Evolutionary conservation across 2,329 filamentous ascomycete species (phyloP), one percentile per base, ranked within the genome.

Genomic region (Periconia sp.): DNA sequence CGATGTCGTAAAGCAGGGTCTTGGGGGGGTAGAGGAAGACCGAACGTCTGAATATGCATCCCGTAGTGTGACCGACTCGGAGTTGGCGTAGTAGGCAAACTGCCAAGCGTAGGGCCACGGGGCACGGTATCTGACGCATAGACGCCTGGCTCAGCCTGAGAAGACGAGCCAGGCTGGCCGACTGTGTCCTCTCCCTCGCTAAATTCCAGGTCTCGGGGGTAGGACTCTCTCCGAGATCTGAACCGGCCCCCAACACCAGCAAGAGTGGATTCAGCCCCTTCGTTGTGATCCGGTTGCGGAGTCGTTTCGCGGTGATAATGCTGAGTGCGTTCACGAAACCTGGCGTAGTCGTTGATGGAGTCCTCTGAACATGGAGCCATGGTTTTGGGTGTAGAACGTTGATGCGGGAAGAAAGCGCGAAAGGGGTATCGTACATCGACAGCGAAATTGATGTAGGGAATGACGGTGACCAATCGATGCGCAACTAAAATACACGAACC

Each of bases 241-340:
- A 46, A 46, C 13, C 24, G 37, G 37, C 19, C 45, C 36, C 33
- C 33, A 40, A 48, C 21, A 16, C 16, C 36, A 9, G 31, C 32
- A 17, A 48, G 37, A 13, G 40, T 40, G 31, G 35, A 17, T 19
- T 40, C 45, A 32, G 45, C 18, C 16, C n/a, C 13, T n/a, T 4
- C 19, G 19, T 24, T 34, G 6, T 25, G 17, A 10, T 33, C 16
- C 18, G 17, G 10, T n/a, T 48, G 30, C 11, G 45, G 31, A 8
- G 31, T 18, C 15, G 31, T 17, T 5, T 48, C 35, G 17, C 36
- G 36, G 16, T n/a, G 15, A 17, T 13, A 21, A 26, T 43, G 31
- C 17, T 36, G 40, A 26, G 22, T 34, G 8, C 45, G 35, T 10
- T 21, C 31, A 9, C 30, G 13, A n/a, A 48, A 30, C 24, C 17